Evolutionary conservation across 371 early-diverging fungal species (phyloP), one percentile per base, ranked within the genome.

Genomic region (Zopfochytrium polystomum): DNA sequence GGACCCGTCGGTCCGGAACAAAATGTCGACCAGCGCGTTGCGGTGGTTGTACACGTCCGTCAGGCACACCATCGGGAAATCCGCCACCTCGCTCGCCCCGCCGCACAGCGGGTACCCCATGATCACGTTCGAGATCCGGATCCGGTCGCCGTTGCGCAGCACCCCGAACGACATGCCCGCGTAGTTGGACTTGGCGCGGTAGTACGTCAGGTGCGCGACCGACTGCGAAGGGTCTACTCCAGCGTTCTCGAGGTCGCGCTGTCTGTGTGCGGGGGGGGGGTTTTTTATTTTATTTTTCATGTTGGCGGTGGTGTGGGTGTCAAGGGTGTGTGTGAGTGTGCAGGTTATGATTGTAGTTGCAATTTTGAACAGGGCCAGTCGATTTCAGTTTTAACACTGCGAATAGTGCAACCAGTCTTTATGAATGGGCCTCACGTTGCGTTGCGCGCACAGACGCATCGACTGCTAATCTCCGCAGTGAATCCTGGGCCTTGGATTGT

Each of bases 1-100:
- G 7, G 67, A 65, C 15, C 71, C 71, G 46, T 71, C 71, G 1
- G 71, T 71, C 34, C 64, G 52, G 49, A 63, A 66, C 46, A 45
- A 33, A 27, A 52, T 60, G 11, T 55, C 23, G 1, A 65, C 47
- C 3, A 25, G 3, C 0, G 62, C 65, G 22, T 27, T 35, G n/a
- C 22, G 1, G 45, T 61, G 53, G 56, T 70, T 55, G 2, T 5
- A 22, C 18, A 65, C 23, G 20, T 0, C 35, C 5, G 70, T 65
- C 6, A 32, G 33, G 52, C 70, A 70, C 1, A 70, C 47, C 20
- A 56, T 23, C 18, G 70, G 70, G 15, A 65, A 25, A 7, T 7
- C 38, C 18, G 47, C 26, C 0, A 15, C 27, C 27, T 13, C 18
- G 18, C 18, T 32, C 27, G 6, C 26, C 11, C 57, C 57, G 43